Conservation (phyloP, 2,329 filamentous ascomycete species). For the Chaetothyriales sp. region DNA sequence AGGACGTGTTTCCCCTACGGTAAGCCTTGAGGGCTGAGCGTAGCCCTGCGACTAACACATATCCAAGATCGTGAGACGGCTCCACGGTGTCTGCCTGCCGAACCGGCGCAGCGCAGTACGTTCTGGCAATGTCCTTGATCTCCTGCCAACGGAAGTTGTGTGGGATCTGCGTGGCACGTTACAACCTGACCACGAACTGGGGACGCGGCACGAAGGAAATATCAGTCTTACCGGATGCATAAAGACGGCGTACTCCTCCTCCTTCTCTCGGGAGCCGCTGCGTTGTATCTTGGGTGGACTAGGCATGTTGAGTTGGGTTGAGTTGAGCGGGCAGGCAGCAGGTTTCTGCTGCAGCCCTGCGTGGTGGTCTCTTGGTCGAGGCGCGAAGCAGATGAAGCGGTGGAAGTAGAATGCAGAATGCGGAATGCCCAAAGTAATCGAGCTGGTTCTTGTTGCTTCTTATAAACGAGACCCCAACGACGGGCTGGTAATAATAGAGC, state of each 20-base stretch:
- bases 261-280: conserved; percentile 9
- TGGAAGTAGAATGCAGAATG: too few species aligned
- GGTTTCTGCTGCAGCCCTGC: too few species aligned
- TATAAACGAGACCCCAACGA: too few species aligned
- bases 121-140: conserved; percentile 15
- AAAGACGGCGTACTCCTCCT: conserved; percentile 12
- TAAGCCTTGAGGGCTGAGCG: neutral
- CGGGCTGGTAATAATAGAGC: too few species aligned
- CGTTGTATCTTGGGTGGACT: conserved; percentile 3
- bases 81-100: neutral
- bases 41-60: neutral
- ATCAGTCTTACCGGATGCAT: conserved; percentile 11
- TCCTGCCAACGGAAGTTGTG: conserved; percentile 17
- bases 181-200: too few species aligned
- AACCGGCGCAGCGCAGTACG: neutral
- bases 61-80: neutral
- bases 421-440: too few species aligned
- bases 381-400: too few species aligned
- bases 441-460: too few species aligned
- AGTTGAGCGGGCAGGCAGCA: too few species aligned
- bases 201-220: too few species aligned
- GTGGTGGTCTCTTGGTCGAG: too few species aligned
- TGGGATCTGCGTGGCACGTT: conserved; percentile 9
- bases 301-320: neutral
- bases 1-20: neutral